A percentile compares a stretch with the other conserved stretches of the same genome.
Conservation (phyloP, 2,329 filamentous ascomycete genomes). For the Fusarium sublunatum region DNA sequence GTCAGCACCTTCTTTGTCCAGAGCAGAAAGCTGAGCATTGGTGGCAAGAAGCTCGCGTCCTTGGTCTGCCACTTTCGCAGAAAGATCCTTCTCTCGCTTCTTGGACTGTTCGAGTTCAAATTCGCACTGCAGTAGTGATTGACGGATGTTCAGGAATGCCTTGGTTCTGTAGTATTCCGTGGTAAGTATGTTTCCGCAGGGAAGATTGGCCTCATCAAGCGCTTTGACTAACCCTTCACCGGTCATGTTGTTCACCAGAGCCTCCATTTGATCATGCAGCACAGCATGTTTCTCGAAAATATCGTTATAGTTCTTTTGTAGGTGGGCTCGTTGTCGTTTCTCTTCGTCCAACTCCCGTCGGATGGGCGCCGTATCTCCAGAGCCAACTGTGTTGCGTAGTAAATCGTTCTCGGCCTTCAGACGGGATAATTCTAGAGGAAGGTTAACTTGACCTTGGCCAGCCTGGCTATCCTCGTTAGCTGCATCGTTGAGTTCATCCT, state of each 20-base stretch:
- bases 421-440: constrained; percentile 66
- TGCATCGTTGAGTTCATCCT: constrained; percentile 69
- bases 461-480: constrained; percentile 50
- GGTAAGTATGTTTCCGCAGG: constrained; percentile 56
- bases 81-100: constrained; percentile 57
- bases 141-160: constrained; percentile 64
- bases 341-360: constrained; percentile 67
- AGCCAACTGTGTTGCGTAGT: constrained; percentile 65
- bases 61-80: constrained; percentile 62
- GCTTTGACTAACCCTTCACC: constrained; percentile 66
- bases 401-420: constrained; percentile 71
- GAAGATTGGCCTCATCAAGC: constrained; percentile 48
- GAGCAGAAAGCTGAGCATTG: constrained; percentile 64
- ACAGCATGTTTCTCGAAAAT: constrained; percentile 69
- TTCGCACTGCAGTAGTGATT: constrained; percentile 57
- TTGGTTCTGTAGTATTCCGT: constrained; percentile 62
- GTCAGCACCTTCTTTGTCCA: constrained; percentile 64
- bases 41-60: constrained; percentile 66
- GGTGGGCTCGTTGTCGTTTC: constrained; percentile 60
- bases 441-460: constrained; percentile 50
- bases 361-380: constrained; percentile 65
- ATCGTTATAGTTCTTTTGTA: constrained; percentile 67
- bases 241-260: constrained; percentile 63
- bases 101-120: constrained; percentile 62
- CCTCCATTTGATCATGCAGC: constrained; percentile 67